These are phyloP conservation scores for Fusarium sp. DNA, from an alignment of 2,329 filamentous ascomycete species.

Conservation along the genomic window DNA sequence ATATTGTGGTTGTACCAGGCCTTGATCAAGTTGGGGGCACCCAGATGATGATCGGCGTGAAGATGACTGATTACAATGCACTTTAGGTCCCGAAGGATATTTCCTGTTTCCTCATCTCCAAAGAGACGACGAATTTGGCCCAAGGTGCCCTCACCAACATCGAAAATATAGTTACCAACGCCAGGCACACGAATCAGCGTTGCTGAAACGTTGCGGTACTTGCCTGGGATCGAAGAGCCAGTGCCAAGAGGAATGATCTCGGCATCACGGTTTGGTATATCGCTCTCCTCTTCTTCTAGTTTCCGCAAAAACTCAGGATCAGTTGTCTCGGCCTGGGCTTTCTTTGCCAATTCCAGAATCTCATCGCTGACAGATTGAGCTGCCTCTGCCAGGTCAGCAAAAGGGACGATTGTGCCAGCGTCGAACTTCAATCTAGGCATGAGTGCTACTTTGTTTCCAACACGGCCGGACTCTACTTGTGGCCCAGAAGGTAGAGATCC, in stretches of 20 bases:
- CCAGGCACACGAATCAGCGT: slow-evolving; percentile 88
- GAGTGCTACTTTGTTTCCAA: slow-evolving; percentile 61
- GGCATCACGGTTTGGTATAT: slow-evolving; percentile 78
- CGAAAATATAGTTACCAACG: slow-evolving; percentile 88
- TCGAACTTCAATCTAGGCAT: slow-evolving; percentile 62
- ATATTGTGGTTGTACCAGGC: slow-evolving; percentile 77
- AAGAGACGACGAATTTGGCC: slow-evolving; percentile 86
- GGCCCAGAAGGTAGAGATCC: slow-evolving; percentile 42
- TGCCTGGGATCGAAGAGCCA: slow-evolving; percentile 89
- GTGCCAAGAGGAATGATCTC: slow-evolving; percentile 92
- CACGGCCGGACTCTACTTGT: slow-evolving; percentile 56
- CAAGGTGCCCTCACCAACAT: slow-evolving; percentile 92
- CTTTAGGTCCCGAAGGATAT: slow-evolving; percentile 82
- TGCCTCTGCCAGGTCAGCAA: slow-evolving; percentile 61
- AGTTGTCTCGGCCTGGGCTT: slow-evolving; percentile 58
- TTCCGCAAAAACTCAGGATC: slow-evolving; percentile 61
- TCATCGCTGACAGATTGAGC: slow-evolving; percentile 54
- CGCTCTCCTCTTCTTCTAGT: slow-evolving; percentile 67
- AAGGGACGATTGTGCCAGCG: slow-evolving; percentile 60
- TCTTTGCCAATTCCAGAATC: slow-evolving; percentile 66
- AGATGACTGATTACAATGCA: slow-evolving; percentile 94
- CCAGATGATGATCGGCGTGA: slow-evolving; percentile 96
- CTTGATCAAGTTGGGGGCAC: slow-evolving; percentile 82
- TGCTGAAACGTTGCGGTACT: slow-evolving; percentile 94
- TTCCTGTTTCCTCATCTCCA: slow-evolving; percentile 70